Evolutionary conservation across 2,329 filamentous ascomycete species (phyloP).

Genomic region (Aspergillus felis): DNA sequence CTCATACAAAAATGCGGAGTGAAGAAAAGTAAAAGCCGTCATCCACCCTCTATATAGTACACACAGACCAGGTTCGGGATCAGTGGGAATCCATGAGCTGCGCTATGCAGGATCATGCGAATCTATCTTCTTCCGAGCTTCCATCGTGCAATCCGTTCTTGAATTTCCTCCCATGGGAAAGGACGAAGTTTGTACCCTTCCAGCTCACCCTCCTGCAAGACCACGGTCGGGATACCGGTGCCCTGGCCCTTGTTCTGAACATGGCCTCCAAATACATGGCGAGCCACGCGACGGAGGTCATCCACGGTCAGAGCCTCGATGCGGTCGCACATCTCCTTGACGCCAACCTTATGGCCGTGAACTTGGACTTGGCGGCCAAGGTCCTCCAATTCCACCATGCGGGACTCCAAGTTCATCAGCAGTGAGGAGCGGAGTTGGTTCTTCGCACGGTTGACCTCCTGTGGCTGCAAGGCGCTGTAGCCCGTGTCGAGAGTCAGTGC

Average conservation of each 20-base stretch:
- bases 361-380: constrained; percentile 92
- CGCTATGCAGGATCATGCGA: not conserved
- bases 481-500: constrained; percentile 72
- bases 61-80: not conserved
- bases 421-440: constrained; percentile 88
- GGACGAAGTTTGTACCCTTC: constrained; percentile 64
- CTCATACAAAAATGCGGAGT: not conserved
- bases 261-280: constrained; percentile 69
- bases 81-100: not conserved
- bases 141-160: constrained; percentile 80
- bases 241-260: constrained; percentile 72
- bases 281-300: constrained; percentile 79
- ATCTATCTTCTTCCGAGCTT: constrained; percentile 64
- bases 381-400: constrained; percentile 97
- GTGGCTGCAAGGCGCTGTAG: constrained; percentile 65
- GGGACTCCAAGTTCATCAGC: constrained; percentile 94
- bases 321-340: constrained; percentile 84
- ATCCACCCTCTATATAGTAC: constrained; percentile 12
- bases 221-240: constrained; percentile 86
- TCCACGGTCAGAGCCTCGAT: constrained; percentile 78
- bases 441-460: constrained; percentile 88
- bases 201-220: constrained; percentile 84
- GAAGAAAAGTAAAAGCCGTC: not conserved
- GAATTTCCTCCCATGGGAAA: constrained; percentile 83
- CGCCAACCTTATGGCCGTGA: constrained; percentile 88